Evolutionary conservation across 441 rosid species (phyloP).

Genomic region (Raphanus hybrid): DNA sequence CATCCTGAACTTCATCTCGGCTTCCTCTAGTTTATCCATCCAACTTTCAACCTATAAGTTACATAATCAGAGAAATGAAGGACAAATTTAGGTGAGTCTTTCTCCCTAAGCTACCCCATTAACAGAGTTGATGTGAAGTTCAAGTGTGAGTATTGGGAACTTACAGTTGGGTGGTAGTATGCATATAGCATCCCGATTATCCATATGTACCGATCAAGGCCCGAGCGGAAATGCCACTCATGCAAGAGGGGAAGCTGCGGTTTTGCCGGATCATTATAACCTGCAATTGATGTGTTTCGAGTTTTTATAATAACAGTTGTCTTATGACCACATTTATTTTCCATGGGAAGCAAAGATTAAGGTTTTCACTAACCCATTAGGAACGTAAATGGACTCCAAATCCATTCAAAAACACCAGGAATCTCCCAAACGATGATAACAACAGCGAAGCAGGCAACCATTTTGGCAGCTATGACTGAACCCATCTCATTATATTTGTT

Average conservation of each 20-base stretch:
- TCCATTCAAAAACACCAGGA: constrained; percentile 71
- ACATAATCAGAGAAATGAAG: constrained; percentile 17
- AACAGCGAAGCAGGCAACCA: constrained; percentile 64
- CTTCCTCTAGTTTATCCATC: constrained; percentile 84
- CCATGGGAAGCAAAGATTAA: constrained; percentile 22
- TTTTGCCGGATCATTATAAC: constrained; percentile 74
- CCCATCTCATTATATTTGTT: constrained; percentile 75
- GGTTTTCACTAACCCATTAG: constrained; percentile 60
- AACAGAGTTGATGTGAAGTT: constrained; percentile 27
- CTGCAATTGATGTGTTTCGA: constrained; percentile 49
- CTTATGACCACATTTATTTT: constrained; percentile 23
- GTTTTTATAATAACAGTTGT: background rate
- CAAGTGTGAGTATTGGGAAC: constrained; percentile 23
- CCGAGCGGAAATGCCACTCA: constrained; percentile 89
- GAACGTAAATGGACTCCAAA: constrained; percentile 76
- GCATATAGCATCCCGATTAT: constrained; percentile 86
- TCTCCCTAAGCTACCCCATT: constrained; percentile 16
- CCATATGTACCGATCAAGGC: constrained; percentile 89
- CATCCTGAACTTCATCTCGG: constrained; percentile 56
- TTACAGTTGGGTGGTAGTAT: constrained; percentile 80
- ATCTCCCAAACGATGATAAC: constrained; percentile 77
- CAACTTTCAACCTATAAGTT: constrained; percentile 67
- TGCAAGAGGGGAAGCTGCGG: constrained; percentile 65
- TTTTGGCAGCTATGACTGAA: constrained; percentile 62
- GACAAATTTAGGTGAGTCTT: background rate